Conservation (phyloP, 805 yeast genomes). For the Saccharomyces mikatae region DNA sequence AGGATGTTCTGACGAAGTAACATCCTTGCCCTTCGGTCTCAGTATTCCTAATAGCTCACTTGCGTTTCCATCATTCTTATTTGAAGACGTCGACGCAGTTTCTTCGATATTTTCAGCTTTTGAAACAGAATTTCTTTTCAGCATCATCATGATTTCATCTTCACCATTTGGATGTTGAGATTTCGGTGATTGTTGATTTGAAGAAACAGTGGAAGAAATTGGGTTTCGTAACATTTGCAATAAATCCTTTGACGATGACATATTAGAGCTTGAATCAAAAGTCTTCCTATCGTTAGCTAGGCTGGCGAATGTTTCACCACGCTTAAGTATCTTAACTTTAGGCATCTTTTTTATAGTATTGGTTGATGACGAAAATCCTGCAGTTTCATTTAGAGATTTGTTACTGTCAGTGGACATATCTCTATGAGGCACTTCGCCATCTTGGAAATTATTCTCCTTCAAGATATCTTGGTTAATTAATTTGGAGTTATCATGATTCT, state of each 20-base stretch:
- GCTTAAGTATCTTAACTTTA: constrained; percentile 30
- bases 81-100: neutral
- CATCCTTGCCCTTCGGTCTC: neutral
- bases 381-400: constrained; percentile 5
- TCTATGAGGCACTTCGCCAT: constrained; percentile 18
- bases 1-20: neutral
- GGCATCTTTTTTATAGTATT: constrained; percentile 18
- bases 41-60: neutral
- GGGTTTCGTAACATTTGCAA: constrained; percentile 1
- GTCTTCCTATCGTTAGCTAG: neutral
- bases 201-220: constrained; percentile 2
- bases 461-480: constrained; percentile 4
- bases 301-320: constrained; percentile 31
- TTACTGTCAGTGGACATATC: constrained; percentile 14
- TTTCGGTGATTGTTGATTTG: neutral
- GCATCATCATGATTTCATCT: constrained; percentile 3
- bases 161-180: neutral
- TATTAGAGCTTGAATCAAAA: constrained; percentile 2
- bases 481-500: neutral
- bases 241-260: constrained; percentile 3
- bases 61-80: neutral
- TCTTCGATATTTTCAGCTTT: neutral
- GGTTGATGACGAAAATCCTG: neutral
- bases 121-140: constrained; percentile 2
- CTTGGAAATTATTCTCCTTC: constrained; percentile 10